phyloP scores from a whole-genome alignment of 768 basidiomycete species.

The Steccherinum ochraceum region DNA sequence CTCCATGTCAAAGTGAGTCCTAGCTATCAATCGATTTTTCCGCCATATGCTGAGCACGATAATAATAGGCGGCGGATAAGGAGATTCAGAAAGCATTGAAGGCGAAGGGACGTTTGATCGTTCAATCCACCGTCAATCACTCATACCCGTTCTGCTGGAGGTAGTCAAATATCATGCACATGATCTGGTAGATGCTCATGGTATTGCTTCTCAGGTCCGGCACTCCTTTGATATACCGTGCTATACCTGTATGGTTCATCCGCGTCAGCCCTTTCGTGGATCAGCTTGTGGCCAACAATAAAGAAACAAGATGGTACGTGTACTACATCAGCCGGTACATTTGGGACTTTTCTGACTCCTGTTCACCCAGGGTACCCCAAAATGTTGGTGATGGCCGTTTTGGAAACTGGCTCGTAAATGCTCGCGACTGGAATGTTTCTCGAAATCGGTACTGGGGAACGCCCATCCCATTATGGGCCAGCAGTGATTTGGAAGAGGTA shows the following conservation, averaged over 20 bases:
- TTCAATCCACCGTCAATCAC: slow-evolving; percentile 82
- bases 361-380: slow-evolving; percentile 73
- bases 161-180: slow-evolving; percentile 28
- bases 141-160: slow-evolving; percentile 98
- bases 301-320: slow-evolving; percentile 78
- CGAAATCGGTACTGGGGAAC: slow-evolving; percentile 99
- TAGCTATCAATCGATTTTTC: background rate
- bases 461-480: slow-evolving; percentile 94
- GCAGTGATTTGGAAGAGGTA: slow-evolving; percentile 89
- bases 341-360: background rate
- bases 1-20: slow-evolving; percentile 81
- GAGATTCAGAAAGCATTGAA: slow-evolving; percentile 90
- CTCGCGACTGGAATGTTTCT: slow-evolving; percentile 99
- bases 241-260: slow-evolving; percentile 95
- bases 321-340: background rate
- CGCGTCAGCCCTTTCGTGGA: slow-evolving; percentile 81
- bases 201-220: slow-evolving; percentile 58
- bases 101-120: slow-evolving; percentile 79
- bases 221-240: slow-evolving; percentile 93
- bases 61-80: slow-evolving; percentile 78
- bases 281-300: slow-evolving; percentile 85
- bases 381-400: slow-evolving; percentile 87
- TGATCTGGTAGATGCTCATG: background rate
- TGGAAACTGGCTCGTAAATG: slow-evolving; percentile 96
- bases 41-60: background rate